phyloP scores from a whole-genome alignment of 345 rosid species.

The Pistacia integerrima region DNA sequence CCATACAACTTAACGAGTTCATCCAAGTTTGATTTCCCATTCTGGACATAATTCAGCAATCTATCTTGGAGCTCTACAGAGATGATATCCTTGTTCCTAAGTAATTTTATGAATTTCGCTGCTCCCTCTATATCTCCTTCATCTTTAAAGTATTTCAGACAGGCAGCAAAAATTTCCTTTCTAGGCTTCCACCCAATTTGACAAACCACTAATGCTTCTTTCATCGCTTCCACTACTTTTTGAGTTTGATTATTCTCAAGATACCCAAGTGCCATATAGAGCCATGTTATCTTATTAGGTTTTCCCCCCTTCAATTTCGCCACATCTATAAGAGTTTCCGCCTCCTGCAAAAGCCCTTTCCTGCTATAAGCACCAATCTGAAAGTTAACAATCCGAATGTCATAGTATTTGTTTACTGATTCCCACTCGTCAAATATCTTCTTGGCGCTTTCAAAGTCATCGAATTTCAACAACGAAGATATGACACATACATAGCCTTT shows the following conservation, averaged over 20 bases:
- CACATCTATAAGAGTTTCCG: slow-evolving; percentile 23
- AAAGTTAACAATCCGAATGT: slow-evolving; percentile 32
- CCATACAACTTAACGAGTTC: background rate
- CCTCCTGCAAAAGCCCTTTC: slow-evolving; percentile 38
- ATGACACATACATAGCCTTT: slow-evolving; percentile 26
- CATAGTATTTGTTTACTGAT: slow-evolving; percentile 7
- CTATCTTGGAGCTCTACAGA: slow-evolving; percentile 19
- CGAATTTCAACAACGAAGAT: slow-evolving; percentile 32
- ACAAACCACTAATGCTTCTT: slow-evolving; percentile 27
- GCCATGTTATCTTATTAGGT: slow-evolving; percentile 31
- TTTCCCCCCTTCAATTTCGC: slow-evolving; percentile 25
- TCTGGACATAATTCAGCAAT: slow-evolving; percentile 22
- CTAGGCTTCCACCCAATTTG: slow-evolving; percentile 15
- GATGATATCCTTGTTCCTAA: slow-evolving; percentile 20
- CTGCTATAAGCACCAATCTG: slow-evolving; percentile 30
- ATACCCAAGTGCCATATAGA: slow-evolving; percentile 27
- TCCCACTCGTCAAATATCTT: slow-evolving; percentile 38
- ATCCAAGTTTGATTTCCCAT: slow-evolving; percentile 6
- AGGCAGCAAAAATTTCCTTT: slow-evolving; percentile 21
- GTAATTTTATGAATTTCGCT: slow-evolving; percentile 26
- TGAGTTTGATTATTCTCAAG: slow-evolving; percentile 19
- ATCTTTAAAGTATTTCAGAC: slow-evolving; percentile 31
- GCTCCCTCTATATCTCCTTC: slow-evolving; percentile 23
- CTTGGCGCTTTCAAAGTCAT: background rate
- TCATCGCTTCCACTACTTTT: slow-evolving; percentile 34